Percentiles rank a stretch among this genome's conserved stretches.
These are phyloP conservation scores for Filobasidium uniguttulatum DNA, from an alignment of 1,284 basidiomycete genomes.

Conservation along the genomic window DNA sequence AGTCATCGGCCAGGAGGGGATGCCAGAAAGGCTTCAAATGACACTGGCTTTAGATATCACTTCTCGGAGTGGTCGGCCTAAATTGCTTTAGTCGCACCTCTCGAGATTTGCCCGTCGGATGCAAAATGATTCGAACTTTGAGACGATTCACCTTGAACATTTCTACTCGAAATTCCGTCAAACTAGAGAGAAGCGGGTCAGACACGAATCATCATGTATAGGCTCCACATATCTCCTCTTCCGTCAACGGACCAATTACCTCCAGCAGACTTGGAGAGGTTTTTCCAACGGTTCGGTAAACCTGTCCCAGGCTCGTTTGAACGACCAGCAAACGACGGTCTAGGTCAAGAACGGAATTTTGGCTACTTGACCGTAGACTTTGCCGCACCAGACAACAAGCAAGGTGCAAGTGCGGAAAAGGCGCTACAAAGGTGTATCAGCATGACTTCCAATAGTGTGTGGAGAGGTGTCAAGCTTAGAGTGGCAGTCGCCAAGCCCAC, in stretches of 20 bases:
- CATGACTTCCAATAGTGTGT: slow-evolving; percentile 34
- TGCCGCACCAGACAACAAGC: not conserved
- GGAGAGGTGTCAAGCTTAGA: slow-evolving; percentile 32
- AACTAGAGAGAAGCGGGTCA: no score
- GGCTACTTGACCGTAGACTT: not conserved
- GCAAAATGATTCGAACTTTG: no score
- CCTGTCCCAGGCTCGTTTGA: not conserved
- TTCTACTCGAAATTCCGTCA: no score
- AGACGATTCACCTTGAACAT: no score
- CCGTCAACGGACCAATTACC: not conserved
- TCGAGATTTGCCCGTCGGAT: no score
- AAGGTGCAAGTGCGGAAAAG: not conserved
- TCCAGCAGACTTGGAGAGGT: not conserved
- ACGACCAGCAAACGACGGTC: not conserved
- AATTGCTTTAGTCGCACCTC: no score
- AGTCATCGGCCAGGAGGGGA: no score
- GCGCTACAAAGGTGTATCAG: slow-evolving; percentile 22
- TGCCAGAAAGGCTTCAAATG: no score
- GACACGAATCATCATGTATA: no score
- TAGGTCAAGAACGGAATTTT: not conserved
- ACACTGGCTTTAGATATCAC: no score
- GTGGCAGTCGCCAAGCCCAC: slow-evolving; percentile 31
- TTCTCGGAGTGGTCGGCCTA: no score
- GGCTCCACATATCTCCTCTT: not conserved
- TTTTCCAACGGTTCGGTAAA: not conserved